Percentiles rank a stretch among this genome's conserved stretches.
phyloP scores from a whole-genome alignment of 2,329 filamentous ascomycete genomes.

The Colletotrichum sp. region DNA sequence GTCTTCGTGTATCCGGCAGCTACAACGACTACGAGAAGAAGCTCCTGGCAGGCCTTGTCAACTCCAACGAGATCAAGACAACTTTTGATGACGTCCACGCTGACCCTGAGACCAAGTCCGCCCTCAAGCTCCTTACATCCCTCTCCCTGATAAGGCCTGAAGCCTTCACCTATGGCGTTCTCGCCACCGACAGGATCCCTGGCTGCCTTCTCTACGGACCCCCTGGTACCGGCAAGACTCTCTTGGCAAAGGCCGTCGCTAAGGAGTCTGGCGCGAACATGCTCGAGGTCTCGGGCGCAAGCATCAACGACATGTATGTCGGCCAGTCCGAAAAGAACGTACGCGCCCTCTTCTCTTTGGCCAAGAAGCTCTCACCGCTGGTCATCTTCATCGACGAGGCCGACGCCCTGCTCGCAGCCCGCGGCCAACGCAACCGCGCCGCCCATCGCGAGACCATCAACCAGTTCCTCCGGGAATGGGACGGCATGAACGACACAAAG shows the following conservation, averaged over 20 bases:
- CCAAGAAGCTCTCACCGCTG: slow-evolving; percentile 88
- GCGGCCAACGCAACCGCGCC: slow-evolving; percentile 70
- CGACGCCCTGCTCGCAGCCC: slow-evolving; percentile 86
- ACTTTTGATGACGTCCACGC: slow-evolving; percentile 90
- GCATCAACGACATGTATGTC: slow-evolving; percentile 95
- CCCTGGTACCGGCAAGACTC: slow-evolving; percentile 78
- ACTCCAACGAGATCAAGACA: slow-evolving; percentile 81
- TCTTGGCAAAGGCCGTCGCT: slow-evolving; percentile 72
- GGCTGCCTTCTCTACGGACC: slow-evolving; percentile 89
- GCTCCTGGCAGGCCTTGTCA: slow-evolving; percentile 80
- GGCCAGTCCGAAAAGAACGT: slow-evolving; percentile 98
- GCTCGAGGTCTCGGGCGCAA: slow-evolving; percentile 90
- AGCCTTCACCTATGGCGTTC: slow-evolving; percentile 94
- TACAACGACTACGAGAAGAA: slow-evolving; percentile 83
- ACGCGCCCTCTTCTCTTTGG: slow-evolving; percentile 86
- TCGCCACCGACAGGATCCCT: slow-evolving; percentile 89
- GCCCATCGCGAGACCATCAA: slow-evolving; percentile 91
- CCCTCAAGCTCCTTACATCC: slow-evolving; percentile 86
- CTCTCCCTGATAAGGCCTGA: slow-evolving; percentile 87
- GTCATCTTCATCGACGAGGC: slow-evolving; percentile 98
- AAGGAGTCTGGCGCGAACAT: slow-evolving; percentile 72
- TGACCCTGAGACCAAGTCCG: slow-evolving; percentile 80
- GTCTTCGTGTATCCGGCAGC: slow-evolving; percentile 33
- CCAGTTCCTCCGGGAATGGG: slow-evolving; percentile 96
- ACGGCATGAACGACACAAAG: slow-evolving; percentile 80